These are phyloP conservation scores for Rhytidhysteron rufulum DNA, from an alignment of 2,329 filamentous ascomycete species.

Conservation along the genomic window DNA sequence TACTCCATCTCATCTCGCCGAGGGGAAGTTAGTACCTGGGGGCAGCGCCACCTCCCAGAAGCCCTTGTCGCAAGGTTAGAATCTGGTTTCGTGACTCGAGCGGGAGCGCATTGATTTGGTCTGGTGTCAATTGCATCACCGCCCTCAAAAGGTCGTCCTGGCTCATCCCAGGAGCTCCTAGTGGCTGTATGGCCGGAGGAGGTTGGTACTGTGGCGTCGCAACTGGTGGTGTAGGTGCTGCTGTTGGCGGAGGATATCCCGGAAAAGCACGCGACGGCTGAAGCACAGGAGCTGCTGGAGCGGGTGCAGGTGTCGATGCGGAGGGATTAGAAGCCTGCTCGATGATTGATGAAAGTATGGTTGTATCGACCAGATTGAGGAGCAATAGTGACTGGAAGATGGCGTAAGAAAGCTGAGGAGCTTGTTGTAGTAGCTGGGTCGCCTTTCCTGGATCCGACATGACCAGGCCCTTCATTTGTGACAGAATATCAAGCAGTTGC, in stretches of 20 bases:
- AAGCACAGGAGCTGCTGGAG: constrained; percentile 26
- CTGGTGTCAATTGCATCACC: constrained; percentile 74
- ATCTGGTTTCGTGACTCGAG: constrained; percentile 76
- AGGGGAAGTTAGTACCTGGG: constrained; percentile 1
- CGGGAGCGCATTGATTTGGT: constrained; percentile 74
- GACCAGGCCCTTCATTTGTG: constrained; percentile 91
- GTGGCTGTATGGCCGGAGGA: constrained; percentile 44
- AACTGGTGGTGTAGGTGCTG: constrained; percentile 49
- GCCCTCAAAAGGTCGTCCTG: constrained; percentile 74
- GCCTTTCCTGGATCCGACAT: constrained; percentile 76
- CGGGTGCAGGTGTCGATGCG: constrained; percentile 33
- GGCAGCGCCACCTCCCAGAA: constrained; percentile 38
- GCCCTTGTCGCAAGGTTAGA: constrained; percentile 66
- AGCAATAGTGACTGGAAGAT: constrained; percentile 92
- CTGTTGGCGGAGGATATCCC: constrained; percentile 41
- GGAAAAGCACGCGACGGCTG: constrained; percentile 29
- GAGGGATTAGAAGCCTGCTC: constrained; percentile 49
- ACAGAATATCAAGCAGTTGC: constrained; percentile 88
- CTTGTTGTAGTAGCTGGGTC: constrained; percentile 79
- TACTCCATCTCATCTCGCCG: background rate
- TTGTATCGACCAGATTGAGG: constrained; percentile 86
- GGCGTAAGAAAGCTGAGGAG: constrained; percentile 89
- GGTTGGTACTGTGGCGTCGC: constrained; percentile 25
- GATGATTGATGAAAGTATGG: constrained; percentile 75
- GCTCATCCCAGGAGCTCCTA: constrained; percentile 42